These are phyloP conservation scores for Microsporum ferrugineum DNA, from an alignment of 2,329 filamentous ascomycete species.

Conservation along the genomic window DNA sequence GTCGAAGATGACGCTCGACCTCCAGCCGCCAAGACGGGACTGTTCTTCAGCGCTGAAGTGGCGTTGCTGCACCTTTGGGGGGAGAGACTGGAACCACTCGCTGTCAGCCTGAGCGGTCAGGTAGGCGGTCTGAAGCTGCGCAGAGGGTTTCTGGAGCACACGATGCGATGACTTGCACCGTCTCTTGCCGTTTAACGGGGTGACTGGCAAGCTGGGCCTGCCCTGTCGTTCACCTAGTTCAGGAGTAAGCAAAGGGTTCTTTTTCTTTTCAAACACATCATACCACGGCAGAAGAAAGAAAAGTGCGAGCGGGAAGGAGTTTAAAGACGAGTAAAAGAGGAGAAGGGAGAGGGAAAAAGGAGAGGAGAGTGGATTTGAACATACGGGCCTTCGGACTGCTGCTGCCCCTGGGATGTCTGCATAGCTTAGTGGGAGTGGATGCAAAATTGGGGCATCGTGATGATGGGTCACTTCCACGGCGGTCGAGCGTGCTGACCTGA, in stretches of 20 bases:
- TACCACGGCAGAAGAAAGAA: neutral
- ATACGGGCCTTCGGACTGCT: neutral
- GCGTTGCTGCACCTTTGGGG: slow-evolving; percentile 59
- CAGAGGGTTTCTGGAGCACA: neutral
- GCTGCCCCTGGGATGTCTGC: neutral
- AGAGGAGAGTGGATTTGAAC: neutral
- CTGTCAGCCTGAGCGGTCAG: slow-evolving; percentile 45
- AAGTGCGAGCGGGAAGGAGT: neutral
- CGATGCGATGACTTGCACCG: slow-evolving; percentile 7
- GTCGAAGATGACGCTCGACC: slow-evolving; percentile 45
- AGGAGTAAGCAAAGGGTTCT: neutral
- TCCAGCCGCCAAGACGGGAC: slow-evolving; percentile 41
- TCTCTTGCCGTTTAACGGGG: neutral
- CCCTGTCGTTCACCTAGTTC: neutral
- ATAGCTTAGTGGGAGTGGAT: slow-evolving; percentile 1
- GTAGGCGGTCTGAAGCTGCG: slow-evolving; percentile 18
- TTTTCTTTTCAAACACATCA: too few species aligned
- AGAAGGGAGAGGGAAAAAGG: neutral
- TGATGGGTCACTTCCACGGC: slow-evolving; percentile 17
- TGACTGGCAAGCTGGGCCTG: neutral
- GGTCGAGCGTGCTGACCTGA: slow-evolving; percentile 19
- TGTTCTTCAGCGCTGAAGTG: slow-evolving; percentile 65
- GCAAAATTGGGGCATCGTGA: slow-evolving; percentile 4
- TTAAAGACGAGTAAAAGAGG: neutral
- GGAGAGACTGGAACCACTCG: slow-evolving; percentile 57